Evolutionary conservation across 805 yeast species (phyloP), one percentile per base, ranked within the genome.

Genomic region (Monosporozyma unispora): DNA sequence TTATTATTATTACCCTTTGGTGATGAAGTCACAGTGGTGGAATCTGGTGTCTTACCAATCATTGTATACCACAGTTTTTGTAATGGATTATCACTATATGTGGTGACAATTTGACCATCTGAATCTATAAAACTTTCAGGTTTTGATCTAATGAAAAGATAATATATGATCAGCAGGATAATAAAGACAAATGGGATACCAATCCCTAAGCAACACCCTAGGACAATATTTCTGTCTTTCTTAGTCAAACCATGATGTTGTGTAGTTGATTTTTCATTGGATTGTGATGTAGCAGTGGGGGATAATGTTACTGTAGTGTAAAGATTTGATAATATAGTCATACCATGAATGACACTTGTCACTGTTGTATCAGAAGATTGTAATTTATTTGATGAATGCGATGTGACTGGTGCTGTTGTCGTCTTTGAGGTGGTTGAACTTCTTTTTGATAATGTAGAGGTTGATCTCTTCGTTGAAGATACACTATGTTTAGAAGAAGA

Each of bases 151-250:
- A 67, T 52, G 47, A 65, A 65, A 50, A 55, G 60, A 46, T 60
- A 51, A 46, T 67, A 67, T 3, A 64, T 44, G n/a, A 63, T 31
- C 7, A 62, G 49, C 3, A 53, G 46, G 3, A 54, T 49, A 2
- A 57, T 55, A 1, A 67, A 39, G 2, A 81, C 61, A 0, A 77
- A 54, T 2, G 90, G 86, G 0, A 81, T 80, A 47, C 87, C 87
- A 12, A 84, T 75, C 49, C 89, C 89, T 5, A 83, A 82, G 27
- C 79, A 82, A 51, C 82, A 81, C 38, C 89, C 89, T 47, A 82
- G 74, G 22, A 83, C 78, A 33, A 82, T 74, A 49, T 75, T 75
- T 48, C 77, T 72, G 51, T 76, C 66, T 46, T 75, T 73, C 14
- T 70, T 58, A 1, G 82, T 72, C 7, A 81, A 65, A 0, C 83